Evolutionary conservation across 257 asterid species (phyloP).

Genomic region (Thymus quinquecostatus): DNA sequence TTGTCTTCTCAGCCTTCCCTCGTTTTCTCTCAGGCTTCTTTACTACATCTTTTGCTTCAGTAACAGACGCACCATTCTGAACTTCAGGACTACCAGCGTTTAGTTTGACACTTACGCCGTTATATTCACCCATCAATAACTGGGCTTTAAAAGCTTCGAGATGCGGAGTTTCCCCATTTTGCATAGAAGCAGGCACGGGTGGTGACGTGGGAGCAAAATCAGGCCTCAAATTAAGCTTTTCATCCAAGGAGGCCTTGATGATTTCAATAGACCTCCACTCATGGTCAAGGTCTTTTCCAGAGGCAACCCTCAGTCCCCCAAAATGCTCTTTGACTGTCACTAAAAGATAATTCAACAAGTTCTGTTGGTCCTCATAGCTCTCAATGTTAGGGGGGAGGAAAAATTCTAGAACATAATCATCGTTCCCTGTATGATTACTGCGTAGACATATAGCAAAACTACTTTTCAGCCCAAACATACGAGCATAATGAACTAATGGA

Average conservation of each 20-base stretch:
- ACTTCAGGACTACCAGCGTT: slow-evolving; percentile 39
- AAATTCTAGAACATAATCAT: slow-evolving; percentile 78
- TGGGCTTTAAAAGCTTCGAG: slow-evolving; percentile 45
- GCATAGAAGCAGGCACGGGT: slow-evolving; percentile 40
- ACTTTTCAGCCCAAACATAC: slow-evolving; percentile 69
- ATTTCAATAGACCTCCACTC: slow-evolving; percentile 77
- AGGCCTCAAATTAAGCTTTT: slow-evolving; percentile 44
- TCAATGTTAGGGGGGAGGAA: slow-evolving; percentile 59
- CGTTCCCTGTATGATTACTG: slow-evolving; percentile 81
- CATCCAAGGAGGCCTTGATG: slow-evolving; percentile 53
- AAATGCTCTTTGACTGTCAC: slow-evolving; percentile 77
- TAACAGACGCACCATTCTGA: slow-evolving; percentile 44
- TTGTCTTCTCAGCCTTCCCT: slow-evolving; percentile 89
- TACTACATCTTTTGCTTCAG: slow-evolving; percentile 46
- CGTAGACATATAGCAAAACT: slow-evolving; percentile 80
- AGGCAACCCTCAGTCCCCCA: slow-evolving; percentile 82
- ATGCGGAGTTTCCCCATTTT: slow-evolving; percentile 41
- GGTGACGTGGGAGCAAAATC: slow-evolving; percentile 48
- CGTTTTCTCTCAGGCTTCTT: slow-evolving; percentile 83
- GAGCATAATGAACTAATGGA: slow-evolving; percentile 95
- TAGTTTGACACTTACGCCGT: slow-evolving; percentile 42
- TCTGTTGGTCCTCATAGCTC: slow-evolving; percentile 54
- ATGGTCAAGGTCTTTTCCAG: slow-evolving; percentile 72
- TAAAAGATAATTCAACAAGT: slow-evolving; percentile 64
- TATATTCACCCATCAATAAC: slow-evolving; percentile 36